These are phyloP conservation scores for Lepiota brunneoincarnata DNA, from an alignment of 768 basidiomycete species.

Conservation along the genomic window DNA sequence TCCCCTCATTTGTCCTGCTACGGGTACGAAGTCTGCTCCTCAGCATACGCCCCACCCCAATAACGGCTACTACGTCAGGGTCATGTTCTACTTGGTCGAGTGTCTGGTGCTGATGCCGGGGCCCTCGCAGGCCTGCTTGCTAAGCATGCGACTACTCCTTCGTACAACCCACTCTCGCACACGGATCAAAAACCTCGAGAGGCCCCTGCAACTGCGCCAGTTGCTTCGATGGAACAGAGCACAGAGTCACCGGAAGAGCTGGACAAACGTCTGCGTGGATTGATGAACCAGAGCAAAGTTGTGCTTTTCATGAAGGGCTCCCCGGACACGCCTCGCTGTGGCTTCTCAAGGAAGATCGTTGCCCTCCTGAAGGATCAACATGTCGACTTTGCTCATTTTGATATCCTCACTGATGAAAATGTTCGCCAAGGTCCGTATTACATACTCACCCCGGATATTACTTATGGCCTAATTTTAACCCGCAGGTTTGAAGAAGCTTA, in stretches of 20 bases:
- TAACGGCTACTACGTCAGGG: constrained; percentile 50
- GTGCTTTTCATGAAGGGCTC: constrained; percentile 92
- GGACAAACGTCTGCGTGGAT: constrained; percentile 50
- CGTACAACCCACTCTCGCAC: constrained; percentile 42
- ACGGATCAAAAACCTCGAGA: constrained; percentile 43
- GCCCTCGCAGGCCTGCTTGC: constrained; percentile 60
- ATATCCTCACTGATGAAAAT: constrained; percentile 79
- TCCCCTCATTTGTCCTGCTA: constrained; percentile 79
- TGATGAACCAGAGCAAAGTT: constrained; percentile 80
- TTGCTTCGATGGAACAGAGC: constrained; percentile 14
- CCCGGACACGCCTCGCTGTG: constrained; percentile 76
- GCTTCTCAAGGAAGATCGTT: constrained; percentile 79
- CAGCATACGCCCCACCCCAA: neutral
- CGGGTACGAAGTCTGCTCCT: constrained; percentile 42
- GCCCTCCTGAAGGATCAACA: constrained; percentile 60
- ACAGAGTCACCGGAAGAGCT: constrained; percentile 67
- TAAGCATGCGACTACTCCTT: constrained; percentile 45
- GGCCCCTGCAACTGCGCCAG: constrained; percentile 21
- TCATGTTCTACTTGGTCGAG: constrained; percentile 76
- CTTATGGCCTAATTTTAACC: neutral
- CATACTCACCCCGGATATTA: neutral
- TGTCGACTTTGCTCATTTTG: constrained; percentile 72
- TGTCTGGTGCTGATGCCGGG: constrained; percentile 77
- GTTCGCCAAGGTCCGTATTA: constrained; percentile 68
- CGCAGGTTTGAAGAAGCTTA: constrained; percentile 68